Conservation (phyloP, 331 rosid genomes). For the Quercus lobata region DNA sequence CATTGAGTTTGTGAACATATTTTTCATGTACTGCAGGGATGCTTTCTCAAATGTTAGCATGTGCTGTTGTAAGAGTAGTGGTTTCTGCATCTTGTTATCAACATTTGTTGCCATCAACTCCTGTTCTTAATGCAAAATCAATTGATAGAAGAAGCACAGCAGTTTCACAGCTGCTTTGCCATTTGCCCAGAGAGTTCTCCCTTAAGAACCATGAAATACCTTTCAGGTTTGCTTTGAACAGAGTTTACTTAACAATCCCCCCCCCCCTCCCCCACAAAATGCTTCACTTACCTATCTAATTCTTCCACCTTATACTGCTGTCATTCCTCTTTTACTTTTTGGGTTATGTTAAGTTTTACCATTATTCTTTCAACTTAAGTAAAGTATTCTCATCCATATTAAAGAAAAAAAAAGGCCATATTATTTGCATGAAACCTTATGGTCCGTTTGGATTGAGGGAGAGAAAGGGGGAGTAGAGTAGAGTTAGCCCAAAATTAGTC, state of each 20-base stretch:
- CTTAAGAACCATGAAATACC: slow-evolving; percentile 15
- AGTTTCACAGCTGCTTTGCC: slow-evolving; percentile 22
- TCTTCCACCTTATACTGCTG: not conserved
- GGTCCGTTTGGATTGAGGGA: no score
- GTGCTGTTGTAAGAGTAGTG: slow-evolving; percentile 23
- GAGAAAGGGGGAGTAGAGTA: no score
- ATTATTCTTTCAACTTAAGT: not conserved
- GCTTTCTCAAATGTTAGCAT: slow-evolving; percentile 16
- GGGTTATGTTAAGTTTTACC: not conserved
- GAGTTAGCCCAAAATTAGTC: no score
- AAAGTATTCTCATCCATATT: not conserved
- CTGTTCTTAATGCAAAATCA: slow-evolving; percentile 11
- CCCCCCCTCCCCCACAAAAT: no score
- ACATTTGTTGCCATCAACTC: not conserved
- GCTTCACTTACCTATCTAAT: no score
- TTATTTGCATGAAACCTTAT: not conserved
- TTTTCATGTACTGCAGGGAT: slow-evolving; percentile 9
- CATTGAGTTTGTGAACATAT: not conserved
- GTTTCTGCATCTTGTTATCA: slow-evolving; percentile 24
- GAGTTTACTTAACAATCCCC: not conserved
- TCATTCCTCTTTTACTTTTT: not conserved
- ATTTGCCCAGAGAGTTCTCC: slow-evolving; percentile 6
- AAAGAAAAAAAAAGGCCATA: not conserved
- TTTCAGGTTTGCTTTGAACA: slow-evolving; percentile 21
- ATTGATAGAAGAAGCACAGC: not conserved